Evolutionary conservation across 305 asterid species (phyloP).

Genomic region (Fraxinus baroniana): DNA sequence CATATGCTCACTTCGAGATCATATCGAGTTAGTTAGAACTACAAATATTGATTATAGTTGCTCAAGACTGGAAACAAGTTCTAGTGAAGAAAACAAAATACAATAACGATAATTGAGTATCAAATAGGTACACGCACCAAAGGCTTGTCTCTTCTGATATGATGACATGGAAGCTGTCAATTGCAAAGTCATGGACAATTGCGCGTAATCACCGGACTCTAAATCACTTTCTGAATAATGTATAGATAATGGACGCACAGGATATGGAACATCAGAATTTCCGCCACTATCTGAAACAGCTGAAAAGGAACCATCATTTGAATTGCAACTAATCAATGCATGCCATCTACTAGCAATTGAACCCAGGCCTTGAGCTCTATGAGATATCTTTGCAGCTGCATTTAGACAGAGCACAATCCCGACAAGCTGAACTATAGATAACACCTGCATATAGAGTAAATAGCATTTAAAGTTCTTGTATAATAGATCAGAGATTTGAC

Average conservation of each 20-base stretch:
- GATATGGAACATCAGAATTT: constrained; percentile 35
- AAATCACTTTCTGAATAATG: constrained; percentile 68
- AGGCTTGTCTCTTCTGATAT: constrained; percentile 69
- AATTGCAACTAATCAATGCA: constrained; percentile 58
- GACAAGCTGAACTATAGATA: constrained; percentile 60
- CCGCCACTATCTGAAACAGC: constrained; percentile 39
- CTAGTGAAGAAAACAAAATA: neutral
- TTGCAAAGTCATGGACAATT: constrained; percentile 36
- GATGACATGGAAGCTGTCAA: constrained; percentile 47
- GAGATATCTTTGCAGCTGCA: constrained; percentile 79
- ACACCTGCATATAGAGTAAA: constrained; percentile 42
- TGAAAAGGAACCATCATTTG: constrained; percentile 39
- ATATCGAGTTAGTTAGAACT: neutral
- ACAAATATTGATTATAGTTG: neutral
- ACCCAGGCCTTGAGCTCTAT: constrained; percentile 75
- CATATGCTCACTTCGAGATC: neutral
- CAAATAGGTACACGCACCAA: constrained; percentile 42
- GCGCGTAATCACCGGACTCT: constrained; percentile 52
- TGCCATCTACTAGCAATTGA: constrained; percentile 85
- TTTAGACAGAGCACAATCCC: constrained; percentile 69
- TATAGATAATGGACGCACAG: constrained; percentile 25
- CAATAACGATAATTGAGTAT: neutral
- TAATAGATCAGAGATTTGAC: neutral
- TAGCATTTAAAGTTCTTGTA: neutral
- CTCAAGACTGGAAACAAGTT: neutral